These are phyloP conservation scores for Stropharia rugosoannulata DNA, from an alignment of 768 basidiomycete species.

Conservation along the genomic window DNA sequence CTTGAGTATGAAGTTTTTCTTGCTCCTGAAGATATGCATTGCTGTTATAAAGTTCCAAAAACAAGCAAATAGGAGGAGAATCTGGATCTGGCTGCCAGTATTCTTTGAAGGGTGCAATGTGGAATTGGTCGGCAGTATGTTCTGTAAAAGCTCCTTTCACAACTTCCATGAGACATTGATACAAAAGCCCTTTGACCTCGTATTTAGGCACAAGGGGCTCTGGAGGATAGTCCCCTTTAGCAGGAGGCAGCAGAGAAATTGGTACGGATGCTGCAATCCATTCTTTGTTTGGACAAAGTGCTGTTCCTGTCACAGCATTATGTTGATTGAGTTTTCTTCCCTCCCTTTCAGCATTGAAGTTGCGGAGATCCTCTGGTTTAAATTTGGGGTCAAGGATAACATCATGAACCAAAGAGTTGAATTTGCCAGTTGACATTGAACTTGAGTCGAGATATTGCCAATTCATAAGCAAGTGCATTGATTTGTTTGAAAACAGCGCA, in stretches of 20 bases:
- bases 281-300: not conserved
- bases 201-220: constrained; percentile 15
- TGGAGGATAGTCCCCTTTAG: constrained; percentile 9
- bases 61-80: constrained; percentile 7
- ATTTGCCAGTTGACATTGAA: not conserved
- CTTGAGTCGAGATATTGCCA: not conserved
- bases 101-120: constrained; percentile 23
- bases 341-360: not conserved
- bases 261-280: not conserved
- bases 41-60: constrained; percentile 25
- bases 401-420: not conserved
- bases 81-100: constrained; percentile 6
- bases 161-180: constrained; percentile 16
- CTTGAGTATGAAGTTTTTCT: constrained; percentile 8
- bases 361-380: not conserved
- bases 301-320: not conserved
- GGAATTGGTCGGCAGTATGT: constrained; percentile 13
- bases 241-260: constrained; percentile 23
- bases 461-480: not conserved
- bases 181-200: constrained; percentile 14
- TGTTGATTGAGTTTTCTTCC: not conserved
- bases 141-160: constrained; percentile 15
- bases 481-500: not conserved
- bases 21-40: constrained; percentile 27
- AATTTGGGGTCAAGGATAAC: not conserved